Evolutionary conservation across 1,139 yeast species (phyloP).

Genomic region (Entelexis sorbosivorans): DNA sequence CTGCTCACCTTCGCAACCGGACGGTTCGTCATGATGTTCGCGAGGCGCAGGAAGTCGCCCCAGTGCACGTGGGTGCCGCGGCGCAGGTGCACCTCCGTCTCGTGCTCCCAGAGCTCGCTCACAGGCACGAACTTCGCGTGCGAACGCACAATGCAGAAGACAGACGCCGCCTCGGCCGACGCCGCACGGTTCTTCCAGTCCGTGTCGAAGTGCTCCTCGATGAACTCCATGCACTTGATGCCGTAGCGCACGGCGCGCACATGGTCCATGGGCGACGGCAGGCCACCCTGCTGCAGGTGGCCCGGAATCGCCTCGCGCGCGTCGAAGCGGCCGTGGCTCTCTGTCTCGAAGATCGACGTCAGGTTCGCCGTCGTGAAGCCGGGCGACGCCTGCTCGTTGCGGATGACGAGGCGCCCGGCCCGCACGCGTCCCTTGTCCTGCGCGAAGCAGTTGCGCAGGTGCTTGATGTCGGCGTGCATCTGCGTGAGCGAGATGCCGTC

Average conservation of each 20-base stretch:
- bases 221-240: constrained; percentile 73
- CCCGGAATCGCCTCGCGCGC: constrained; percentile 96
- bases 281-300: constrained; percentile 95
- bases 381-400: constrained; percentile 75
- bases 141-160: constrained; percentile 73
- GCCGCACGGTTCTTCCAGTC: constrained; percentile 24
- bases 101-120: constrained; percentile 67
- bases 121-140: constrained; percentile 66
- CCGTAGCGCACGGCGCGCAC: constrained; percentile 86
- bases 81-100: constrained; percentile 68
- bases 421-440: constrained; percentile 71
- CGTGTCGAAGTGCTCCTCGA: constrained; percentile 40
- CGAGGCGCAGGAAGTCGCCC: constrained; percentile 60
- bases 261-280: constrained; percentile 91
- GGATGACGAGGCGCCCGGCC: constrained; percentile 74
- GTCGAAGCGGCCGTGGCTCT: constrained; percentile 66
- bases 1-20: constrained; percentile 23
- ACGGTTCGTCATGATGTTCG: constrained; percentile 80
- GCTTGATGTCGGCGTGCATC: constrained; percentile 64
- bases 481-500: constrained; percentile 62
- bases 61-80: constrained; percentile 86
- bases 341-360: constrained; percentile 72
- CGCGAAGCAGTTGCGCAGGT: constrained; percentile 56
- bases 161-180: constrained; percentile 58
- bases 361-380: constrained; percentile 73